Base-by-base conservation (phyloP, 805 yeast species). In the Saturnispora dispora region DNA sequence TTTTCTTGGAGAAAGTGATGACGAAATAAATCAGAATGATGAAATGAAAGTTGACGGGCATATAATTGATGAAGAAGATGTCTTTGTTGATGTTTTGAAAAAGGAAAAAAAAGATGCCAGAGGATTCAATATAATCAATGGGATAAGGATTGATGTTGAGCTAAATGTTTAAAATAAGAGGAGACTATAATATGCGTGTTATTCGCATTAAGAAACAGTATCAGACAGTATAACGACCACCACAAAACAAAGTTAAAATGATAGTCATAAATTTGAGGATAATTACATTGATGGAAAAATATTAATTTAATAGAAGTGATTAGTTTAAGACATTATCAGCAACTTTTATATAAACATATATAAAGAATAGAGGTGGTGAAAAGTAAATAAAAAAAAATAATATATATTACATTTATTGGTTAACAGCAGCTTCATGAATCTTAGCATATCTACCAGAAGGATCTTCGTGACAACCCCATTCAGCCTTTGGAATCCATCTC, bases 401-500 rank as follows among this genome's bases (percentile, higher is more conserved):
- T 40, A 17, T 40, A 40, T 40, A 15, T 37, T 37, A 37, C 41
- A 37, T 20, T 43, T 43, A 44, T 25, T 53, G 48, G 5, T 49
- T 28, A 37, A 83, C 78, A 57, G 83, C 79, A 62, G 83, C 69
- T 52, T 86, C 90, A 70, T 93, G 99, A 61, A 85, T 81, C 74
- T 86, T 81, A 60, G 96, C 97, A 67, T 76, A 91, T 75, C 99
- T 87, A 59, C 99, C 99, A 52, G 96, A 86, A 50, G 99, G 99
- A 72, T 93, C 99, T 63, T 84, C 96, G 65, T 90, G 89, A 74
- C 99, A 93, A 60, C 99, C 99, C 99, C 99, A 93, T 71, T 93
- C 99, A 57, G 98, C 98, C 79, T 93, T 93, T 68, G 99, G 99
- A 71, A 93, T 73, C 99, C 99, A 93, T 79, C 99, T 85, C 97